These are phyloP conservation scores for Kodamaea alishanica DNA, from an alignment of 1,139 yeast genomes.

Conservation along the genomic window DNA sequence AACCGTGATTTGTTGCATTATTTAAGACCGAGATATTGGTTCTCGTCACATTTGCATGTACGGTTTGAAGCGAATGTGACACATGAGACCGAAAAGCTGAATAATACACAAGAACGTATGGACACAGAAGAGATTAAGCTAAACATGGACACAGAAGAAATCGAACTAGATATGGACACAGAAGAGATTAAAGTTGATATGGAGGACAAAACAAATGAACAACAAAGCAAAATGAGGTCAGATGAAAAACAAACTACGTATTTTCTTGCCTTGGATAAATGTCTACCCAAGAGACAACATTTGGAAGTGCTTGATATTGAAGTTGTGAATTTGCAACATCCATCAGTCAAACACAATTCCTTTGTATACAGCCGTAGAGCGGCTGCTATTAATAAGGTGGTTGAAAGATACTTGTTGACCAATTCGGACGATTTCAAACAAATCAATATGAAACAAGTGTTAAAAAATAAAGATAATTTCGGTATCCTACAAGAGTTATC, in stretches of 20 bases:
- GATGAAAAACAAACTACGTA: conserved; percentile 30
- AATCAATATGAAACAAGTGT: conserved; percentile 7
- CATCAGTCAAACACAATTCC: conserved; percentile 18
- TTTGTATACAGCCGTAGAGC: conserved; percentile 46
- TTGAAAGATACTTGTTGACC: conserved; percentile 26
- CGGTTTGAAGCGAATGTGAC: conserved; percentile 53
- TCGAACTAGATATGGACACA: conserved; percentile 10
- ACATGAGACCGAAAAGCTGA: conserved; percentile 7
- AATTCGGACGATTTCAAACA: conserved; percentile 11
- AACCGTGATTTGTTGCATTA: conserved; percentile 50
- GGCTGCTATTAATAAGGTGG: conserved; percentile 43
- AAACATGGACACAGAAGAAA: conserved; percentile 7
- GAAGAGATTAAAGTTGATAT: conserved; percentile 11
- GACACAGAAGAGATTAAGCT: conserved; percentile 1
- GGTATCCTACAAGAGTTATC: conserved; percentile 19
- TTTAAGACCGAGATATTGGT: conserved; percentile 72
- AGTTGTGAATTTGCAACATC: conserved; percentile 17
- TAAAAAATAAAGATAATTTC: conserved; percentile 6
- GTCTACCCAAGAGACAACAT: conserved; percentile 58
- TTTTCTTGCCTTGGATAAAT: conserved; percentile 84
- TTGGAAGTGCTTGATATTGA: conserved; percentile 42
- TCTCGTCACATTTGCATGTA: conserved; percentile 87
- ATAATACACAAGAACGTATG: neutral
- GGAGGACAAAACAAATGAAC: conserved; percentile 2
- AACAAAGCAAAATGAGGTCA: neutral